These are phyloP conservation scores for Emydomyces testavorans DNA, from an alignment of 2,329 filamentous ascomycete species.

Conservation along the genomic window DNA sequence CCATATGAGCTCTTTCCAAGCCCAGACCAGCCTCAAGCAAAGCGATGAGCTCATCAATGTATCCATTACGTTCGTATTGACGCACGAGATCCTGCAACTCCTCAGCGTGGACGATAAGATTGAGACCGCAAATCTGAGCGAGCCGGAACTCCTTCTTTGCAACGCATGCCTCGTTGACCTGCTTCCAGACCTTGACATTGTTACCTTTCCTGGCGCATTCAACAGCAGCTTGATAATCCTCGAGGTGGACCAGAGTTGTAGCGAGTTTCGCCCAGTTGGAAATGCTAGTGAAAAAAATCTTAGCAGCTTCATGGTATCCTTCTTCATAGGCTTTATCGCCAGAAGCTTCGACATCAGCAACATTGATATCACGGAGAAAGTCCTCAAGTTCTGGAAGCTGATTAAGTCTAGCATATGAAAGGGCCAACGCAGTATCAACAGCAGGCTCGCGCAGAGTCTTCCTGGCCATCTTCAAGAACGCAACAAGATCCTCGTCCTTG, in stretches of 20 bases:
- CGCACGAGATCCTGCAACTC: constrained; percentile 85
- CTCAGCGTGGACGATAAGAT: constrained; percentile 94
- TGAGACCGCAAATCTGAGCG: constrained; percentile 95
- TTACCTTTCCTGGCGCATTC: constrained; percentile 98
- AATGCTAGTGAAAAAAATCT: constrained; percentile 97
- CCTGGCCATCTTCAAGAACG: constrained; percentile 90
- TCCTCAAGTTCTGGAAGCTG: constrained; percentile 90
- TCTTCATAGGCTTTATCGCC: constrained; percentile 97
- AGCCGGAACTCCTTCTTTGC: constrained; percentile 98
- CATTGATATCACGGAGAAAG: constrained; percentile 84
- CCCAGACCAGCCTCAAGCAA: constrained; percentile 91
- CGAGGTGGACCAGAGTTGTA: constrained; percentile 91
- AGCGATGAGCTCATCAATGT: constrained; percentile 95
- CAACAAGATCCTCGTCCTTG: constrained; percentile 95
- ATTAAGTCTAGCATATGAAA: constrained; percentile 83
- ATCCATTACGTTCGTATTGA: constrained; percentile 93
- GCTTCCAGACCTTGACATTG: constrained; percentile 98
- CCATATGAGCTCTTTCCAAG: constrained; percentile 86
- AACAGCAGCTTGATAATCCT: constrained; percentile 93
- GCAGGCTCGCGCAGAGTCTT: constrained; percentile 90
- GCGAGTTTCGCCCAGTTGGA: constrained; percentile 99
- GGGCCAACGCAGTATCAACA: constrained; percentile 87
- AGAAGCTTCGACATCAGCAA: constrained; percentile 89
- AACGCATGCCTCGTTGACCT: constrained; percentile 93
- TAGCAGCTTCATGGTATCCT: constrained; percentile 86